Base-by-base conservation (phyloP, 2,329 filamentous ascomycete species). In the Diplodia corticola region DNA sequence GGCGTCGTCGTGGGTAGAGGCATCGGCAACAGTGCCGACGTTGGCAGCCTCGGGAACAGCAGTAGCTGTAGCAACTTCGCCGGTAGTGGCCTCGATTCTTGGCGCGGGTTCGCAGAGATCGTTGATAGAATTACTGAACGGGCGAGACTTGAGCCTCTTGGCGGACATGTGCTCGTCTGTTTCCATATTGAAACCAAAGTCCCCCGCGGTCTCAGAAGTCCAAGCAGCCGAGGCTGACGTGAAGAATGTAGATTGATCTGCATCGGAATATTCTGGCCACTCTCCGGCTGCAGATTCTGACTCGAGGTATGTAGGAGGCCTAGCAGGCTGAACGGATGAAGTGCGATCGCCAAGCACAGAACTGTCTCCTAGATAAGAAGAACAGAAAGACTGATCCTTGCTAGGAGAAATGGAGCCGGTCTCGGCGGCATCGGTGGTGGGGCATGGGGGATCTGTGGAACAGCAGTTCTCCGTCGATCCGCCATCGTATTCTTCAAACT, bases 111-210 rank as follows among this genome's bases (percentile, higher is more conserved):
- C 57, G 28, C 57, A 61, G n/a, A 61, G 57, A 9, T 61, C 57
- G 28, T 61, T 61, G 57, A 61, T 61, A 13, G 57, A 61, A 20
- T 61, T 61, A 17, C 57, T 49, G 57, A 61, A 61, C 9, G 57
- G 57, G 30, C 57, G 57, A 49, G 57, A 2, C 44, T 61, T 61
- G 57, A 20, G 12, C 6, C n/a, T 35, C 33, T 9, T 61, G 33
- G 1, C 9, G 2, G 9, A 9, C 10, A 5, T 17, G 9, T 6
- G 26, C 6, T 49, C 57, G 2, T 49, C 57, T 22, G 40, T 35
- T 12, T 48, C 40, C 40, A 49, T 49, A 7, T 30, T 30, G 40
- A 48, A 35, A 4, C 2, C 28, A 12, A 49, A 24, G 57, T 22
- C 24, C 4, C 35, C 44, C 17, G 24, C 26, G 10, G 44, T 12